A percentile compares a stretch with the other conserved stretches of the same genome.
These are phyloP conservation scores for Daldinia childiae DNA, from an alignment of 495 filamentous ascomycete genomes.

Conservation along the genomic window DNA sequence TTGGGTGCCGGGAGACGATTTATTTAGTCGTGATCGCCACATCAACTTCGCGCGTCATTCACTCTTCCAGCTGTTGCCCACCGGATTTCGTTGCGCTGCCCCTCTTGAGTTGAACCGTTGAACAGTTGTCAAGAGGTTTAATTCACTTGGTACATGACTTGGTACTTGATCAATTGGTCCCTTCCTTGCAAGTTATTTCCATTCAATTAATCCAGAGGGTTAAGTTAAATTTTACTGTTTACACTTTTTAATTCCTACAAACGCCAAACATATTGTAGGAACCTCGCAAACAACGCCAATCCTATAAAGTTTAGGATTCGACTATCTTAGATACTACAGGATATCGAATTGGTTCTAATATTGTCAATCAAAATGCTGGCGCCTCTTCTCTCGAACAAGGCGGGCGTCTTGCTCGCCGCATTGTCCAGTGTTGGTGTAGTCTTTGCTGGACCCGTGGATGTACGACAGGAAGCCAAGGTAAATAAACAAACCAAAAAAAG, in stretches of 20 bases:
- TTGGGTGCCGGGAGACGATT: constrained; percentile 13
- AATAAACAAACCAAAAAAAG: not conserved
- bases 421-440: constrained; percentile 10
- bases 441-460: constrained; percentile 25
- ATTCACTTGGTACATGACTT: constrained; percentile 1
- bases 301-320: not conserved
- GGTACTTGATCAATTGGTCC: not conserved
- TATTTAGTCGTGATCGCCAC: constrained; percentile 25
- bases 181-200: not conserved
- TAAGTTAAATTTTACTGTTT: constrained; percentile 1
- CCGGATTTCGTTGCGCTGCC: not conserved
- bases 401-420: constrained; percentile 11
- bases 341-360: constrained; percentile 1
- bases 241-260: not conserved
- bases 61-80: constrained; percentile 6
- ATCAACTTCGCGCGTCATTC: constrained; percentile 23
- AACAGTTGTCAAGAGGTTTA: not conserved
- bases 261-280: not conserved
- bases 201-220: not conserved
- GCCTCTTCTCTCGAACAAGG: constrained; percentile 16
- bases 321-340: not conserved
- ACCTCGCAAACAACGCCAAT: not conserved
- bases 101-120: not conserved
- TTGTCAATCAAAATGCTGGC: constrained; percentile 18
- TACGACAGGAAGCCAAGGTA: constrained; percentile 26